A percentile compares a stretch with the other conserved stretches of the same genome.
Conservation (phyloP, 129 eudicot genomes). For the Lonicera japonica region DNA sequence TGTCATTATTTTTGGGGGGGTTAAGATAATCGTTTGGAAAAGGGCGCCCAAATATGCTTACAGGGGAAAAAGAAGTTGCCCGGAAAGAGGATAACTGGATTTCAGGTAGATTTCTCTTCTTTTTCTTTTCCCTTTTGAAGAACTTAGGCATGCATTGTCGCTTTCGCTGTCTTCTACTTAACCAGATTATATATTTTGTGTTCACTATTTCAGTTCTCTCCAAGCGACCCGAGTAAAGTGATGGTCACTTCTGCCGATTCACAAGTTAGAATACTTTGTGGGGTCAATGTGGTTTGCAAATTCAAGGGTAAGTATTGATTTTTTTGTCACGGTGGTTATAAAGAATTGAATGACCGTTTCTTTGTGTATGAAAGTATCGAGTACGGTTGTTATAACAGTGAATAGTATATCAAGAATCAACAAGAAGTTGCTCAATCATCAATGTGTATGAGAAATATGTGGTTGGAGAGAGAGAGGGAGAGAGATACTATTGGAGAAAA, state of each 20-base stretch:
- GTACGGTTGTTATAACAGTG: too few species aligned
- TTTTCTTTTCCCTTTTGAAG: slow-evolving; percentile 4
- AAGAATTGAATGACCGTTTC: not conserved
- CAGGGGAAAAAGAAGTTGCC: slow-evolving; percentile 63
- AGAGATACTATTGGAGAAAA: too few species aligned
- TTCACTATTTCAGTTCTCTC: slow-evolving; percentile 52
- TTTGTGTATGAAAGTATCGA: too few species aligned
- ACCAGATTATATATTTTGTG: not conserved
- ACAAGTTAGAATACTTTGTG: slow-evolving; percentile 59
- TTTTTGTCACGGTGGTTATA: not conserved
- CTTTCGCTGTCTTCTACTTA: not conserved
- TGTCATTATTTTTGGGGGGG: not conserved
- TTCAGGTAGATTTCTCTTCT: slow-evolving; percentile 46
- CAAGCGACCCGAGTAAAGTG: slow-evolving; percentile 52
- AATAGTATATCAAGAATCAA: too few species aligned
- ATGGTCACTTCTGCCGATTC: slow-evolving; percentile 87
- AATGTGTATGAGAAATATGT: too few species aligned
- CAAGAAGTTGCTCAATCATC: too few species aligned
- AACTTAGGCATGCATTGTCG: not conserved
- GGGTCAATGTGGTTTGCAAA: slow-evolving; percentile 50
- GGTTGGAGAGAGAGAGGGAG: too few species aligned
- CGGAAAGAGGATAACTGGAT: slow-evolving; percentile 78
- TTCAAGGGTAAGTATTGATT: slow-evolving; percentile 47
- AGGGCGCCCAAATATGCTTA: slow-evolving; percentile 41
- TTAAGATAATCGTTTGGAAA: slow-evolving; percentile 47